These are phyloP conservation scores for Cucurbita pepo DNA, from an alignment of 306 rosid genomes.

Conservation along the genomic window DNA sequence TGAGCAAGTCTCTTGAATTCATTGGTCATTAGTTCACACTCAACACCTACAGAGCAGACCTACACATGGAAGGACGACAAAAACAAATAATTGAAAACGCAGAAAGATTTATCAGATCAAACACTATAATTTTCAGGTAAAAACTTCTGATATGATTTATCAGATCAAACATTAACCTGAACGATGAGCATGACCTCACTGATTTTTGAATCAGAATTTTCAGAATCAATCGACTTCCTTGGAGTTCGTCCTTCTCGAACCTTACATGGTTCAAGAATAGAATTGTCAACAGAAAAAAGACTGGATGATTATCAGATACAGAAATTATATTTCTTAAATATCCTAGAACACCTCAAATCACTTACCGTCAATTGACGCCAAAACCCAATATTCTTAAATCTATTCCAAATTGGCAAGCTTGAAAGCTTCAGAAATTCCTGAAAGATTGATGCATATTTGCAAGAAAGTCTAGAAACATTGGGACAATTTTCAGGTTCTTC, in stretches of 20 bases:
- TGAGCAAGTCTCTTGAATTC: constrained; percentile 60
- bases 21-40: constrained; percentile 30
- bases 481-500: constrained; percentile 85
- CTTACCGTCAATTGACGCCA: constrained; percentile 92
- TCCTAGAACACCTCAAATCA: background rate
- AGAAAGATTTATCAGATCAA: background rate
- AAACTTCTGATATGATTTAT: background rate
- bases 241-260: constrained; percentile 88
- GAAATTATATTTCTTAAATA: background rate
- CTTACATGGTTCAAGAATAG: constrained; percentile 18
- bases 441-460: constrained; percentile 68
- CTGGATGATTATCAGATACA: background rate
- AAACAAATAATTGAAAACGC: background rate
- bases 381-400: constrained; percentile 80
- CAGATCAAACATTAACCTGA: constrained; percentile 28
- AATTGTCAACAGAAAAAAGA: background rate
- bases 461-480: constrained; percentile 58
- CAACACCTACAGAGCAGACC: constrained; percentile 65
- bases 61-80: constrained; percentile 10
- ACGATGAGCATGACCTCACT: constrained; percentile 85
- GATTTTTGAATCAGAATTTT: constrained; percentile 29
- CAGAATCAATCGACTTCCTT: constrained; percentile 28
- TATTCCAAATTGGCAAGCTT: constrained; percentile 73
- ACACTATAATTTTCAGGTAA: constrained; percentile 1
- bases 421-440: constrained; percentile 77